Percentiles rank a stretch among this genome's conserved stretches.
These are phyloP conservation scores for Flaveria trinervia DNA, from an alignment of 129 eudicot species.

Conservation along the genomic window DNA sequence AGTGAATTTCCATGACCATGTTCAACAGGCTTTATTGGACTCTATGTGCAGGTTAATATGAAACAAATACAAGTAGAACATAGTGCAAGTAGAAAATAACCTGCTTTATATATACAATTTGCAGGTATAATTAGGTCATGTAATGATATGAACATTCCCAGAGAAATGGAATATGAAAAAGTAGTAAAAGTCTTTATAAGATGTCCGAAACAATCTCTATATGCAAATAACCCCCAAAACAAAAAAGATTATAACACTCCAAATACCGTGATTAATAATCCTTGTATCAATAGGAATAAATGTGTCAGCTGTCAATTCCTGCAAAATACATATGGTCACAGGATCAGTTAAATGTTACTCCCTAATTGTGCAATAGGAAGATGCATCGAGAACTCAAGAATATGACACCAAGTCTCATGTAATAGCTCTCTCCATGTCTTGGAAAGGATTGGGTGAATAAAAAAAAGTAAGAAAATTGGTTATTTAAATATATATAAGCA, in stretches of 20 bases:
- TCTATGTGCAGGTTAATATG: not conserved
- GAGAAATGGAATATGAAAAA: no score
- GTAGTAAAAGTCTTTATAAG: no score
- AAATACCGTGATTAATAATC: conserved; percentile 62
- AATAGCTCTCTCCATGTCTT: conserved; percentile 92
- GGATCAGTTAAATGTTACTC: conserved; percentile 11
- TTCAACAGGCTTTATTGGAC: not conserved
- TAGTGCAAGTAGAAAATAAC: no score
- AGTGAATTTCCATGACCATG: not conserved
- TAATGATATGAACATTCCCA: no score
- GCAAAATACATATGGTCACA: conserved; percentile 79
- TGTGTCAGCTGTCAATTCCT: conserved; percentile 91
- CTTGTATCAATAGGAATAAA: conserved; percentile 81
- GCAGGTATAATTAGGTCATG: no score
- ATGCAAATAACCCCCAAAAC: not conserved
- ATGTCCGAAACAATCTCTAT: not conserved
- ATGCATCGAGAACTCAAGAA: conserved; percentile 63
- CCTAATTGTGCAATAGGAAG: conserved; percentile 26
- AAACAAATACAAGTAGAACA: conserved; percentile 20
- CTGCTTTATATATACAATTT: no score
- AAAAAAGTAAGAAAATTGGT: not conserved
- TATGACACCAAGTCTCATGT: conserved; percentile 11
- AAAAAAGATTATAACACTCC: conserved; percentile 8
- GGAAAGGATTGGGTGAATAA: conserved; percentile 1
- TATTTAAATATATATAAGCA: not conserved